Conservation (phyloP, 1,284 basidiomycete genomes). For the Irpex lacteus region DNA sequence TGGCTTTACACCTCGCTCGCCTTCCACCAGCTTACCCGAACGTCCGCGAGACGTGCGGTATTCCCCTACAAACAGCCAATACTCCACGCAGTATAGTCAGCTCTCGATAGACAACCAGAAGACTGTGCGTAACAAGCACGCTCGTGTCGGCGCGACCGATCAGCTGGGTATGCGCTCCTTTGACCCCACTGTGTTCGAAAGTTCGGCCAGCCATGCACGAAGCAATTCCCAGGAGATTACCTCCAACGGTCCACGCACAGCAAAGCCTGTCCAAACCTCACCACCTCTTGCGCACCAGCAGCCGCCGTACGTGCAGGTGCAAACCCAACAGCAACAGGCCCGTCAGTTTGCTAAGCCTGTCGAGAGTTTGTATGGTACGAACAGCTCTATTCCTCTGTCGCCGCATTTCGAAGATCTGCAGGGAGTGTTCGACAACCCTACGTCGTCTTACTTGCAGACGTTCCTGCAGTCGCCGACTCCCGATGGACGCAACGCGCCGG, state of each 20-base stretch:
- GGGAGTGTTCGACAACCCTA: slow-evolving; percentile 51
- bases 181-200: slow-evolving; percentile 51
- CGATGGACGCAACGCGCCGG: slow-evolving; percentile 56
- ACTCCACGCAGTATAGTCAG: slow-evolving; percentile 21
- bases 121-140: slow-evolving; percentile 30
- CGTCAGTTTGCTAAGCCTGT: slow-evolving; percentile 9
- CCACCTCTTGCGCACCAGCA: slow-evolving; percentile 7
- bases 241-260: slow-evolving; percentile 13
- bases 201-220: slow-evolving; percentile 32
- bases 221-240: slow-evolving; percentile 17
- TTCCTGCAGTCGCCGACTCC: slow-evolving; percentile 45
- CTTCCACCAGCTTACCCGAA: slow-evolving; percentile 55
- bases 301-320: slow-evolving; percentile 15
- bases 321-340: slow-evolving; percentile 20
- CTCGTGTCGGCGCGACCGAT: slow-evolving; percentile 53
- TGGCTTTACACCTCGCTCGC: slow-evolving; percentile 72
- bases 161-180: slow-evolving; percentile 58
- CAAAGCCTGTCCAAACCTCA: slow-evolving; percentile 4
- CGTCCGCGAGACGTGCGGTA: slow-evolving; percentile 25
- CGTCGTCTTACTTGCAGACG: slow-evolving; percentile 54
- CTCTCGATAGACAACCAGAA: slow-evolving; percentile 25
- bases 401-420: slow-evolving; percentile 48
- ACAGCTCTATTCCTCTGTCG: slow-evolving; percentile 18
- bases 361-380: slow-evolving; percentile 16
- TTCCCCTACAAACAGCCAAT: slow-evolving; percentile 19